Evolutionary conservation across 2,329 filamentous ascomycete species (phyloP).

Genomic region (Gyromitra esculenta): DNA sequence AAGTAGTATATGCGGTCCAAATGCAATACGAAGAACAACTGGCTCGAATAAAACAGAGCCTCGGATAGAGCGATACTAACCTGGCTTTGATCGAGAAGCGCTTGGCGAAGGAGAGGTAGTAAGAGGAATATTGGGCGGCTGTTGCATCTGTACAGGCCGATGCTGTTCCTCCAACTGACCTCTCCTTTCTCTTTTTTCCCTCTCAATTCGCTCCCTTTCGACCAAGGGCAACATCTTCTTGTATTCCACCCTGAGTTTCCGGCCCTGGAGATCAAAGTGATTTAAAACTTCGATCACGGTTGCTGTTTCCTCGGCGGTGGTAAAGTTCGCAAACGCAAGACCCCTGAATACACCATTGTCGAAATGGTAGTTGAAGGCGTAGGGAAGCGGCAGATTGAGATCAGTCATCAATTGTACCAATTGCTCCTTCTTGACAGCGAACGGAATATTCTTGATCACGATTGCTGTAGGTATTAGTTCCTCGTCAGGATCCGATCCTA

Average conservation of each 20-base stretch:
- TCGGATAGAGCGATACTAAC: conserved; percentile 49
- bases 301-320: conserved; percentile 90
- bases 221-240: conserved; percentile 99
- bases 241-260: conserved; percentile 95
- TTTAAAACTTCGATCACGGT: conserved; percentile 94
- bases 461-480: conserved; percentile 98
- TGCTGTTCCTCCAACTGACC: conserved; percentile 98
- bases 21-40: conserved; percentile 42
- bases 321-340: conserved; percentile 97
- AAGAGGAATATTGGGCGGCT: conserved; percentile 66
- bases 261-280: conserved; percentile 91
- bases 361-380: conserved; percentile 99
- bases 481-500: conserved; percentile 69
- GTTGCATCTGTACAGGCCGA: conserved; percentile 70
- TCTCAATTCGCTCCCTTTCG: conserved; percentile 93
- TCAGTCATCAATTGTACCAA: conserved; percentile 93
- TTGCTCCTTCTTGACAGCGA: conserved; percentile 97
- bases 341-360: conserved; percentile 97
- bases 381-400: conserved; percentile 89
- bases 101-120: conserved; percentile 60
- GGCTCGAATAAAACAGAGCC: conserved; percentile 35
- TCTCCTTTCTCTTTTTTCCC: conserved; percentile 94
- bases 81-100: conserved; percentile 54
- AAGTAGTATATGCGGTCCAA: conserved; percentile 50
- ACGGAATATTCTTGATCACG: conserved; percentile 99